phyloP scores from a whole-genome alignment of 2,329 filamentous ascomycete genomes.

The Microcyclospora tardicrescens region DNA sequence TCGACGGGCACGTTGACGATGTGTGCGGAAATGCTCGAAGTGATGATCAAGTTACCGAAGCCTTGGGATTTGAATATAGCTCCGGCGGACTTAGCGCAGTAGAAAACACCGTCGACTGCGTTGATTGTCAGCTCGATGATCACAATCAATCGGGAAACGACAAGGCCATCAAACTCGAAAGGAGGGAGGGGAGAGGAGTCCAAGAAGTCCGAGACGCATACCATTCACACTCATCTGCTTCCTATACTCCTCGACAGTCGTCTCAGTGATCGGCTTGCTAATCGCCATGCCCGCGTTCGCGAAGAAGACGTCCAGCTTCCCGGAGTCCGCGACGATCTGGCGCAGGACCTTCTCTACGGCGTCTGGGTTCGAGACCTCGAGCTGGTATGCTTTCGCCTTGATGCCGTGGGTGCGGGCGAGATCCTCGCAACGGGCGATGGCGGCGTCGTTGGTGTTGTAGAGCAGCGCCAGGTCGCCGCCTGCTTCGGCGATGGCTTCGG shows the following conservation, averaged over 20 bases:
- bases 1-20: conserved; percentile 35
- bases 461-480: conserved; percentile 70
- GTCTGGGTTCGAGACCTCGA: conserved; percentile 60
- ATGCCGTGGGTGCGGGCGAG: conserved; percentile 12
- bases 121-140: not conserved
- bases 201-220: conserved; percentile 14
- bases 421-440: conserved; percentile 7
- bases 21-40: conserved; percentile 22
- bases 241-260: conserved; percentile 39
- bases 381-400: conserved; percentile 44
- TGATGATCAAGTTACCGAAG: conserved; percentile 39
- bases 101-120: conserved; percentile 27
- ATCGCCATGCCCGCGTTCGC: conserved; percentile 89
- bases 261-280: conserved; percentile 44
- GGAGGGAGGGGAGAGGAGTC: no score
- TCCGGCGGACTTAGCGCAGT: conserved; percentile 31
- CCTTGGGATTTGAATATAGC: conserved; percentile 30
- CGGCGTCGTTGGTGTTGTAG: conserved; percentile 67
- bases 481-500: conserved; percentile 74
- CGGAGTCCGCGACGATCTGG: conserved; percentile 55
- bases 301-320: conserved; percentile 75
- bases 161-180: no score
- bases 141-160: not conserved
- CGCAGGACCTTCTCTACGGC: conserved; percentile 54
- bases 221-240: conserved; percentile 43